Evolutionary conservation across 2,329 filamentous ascomycete genomes (phyloP), one percentile per base, ranked within the genome.

Genomic region (Blumeria graminis): DNA sequence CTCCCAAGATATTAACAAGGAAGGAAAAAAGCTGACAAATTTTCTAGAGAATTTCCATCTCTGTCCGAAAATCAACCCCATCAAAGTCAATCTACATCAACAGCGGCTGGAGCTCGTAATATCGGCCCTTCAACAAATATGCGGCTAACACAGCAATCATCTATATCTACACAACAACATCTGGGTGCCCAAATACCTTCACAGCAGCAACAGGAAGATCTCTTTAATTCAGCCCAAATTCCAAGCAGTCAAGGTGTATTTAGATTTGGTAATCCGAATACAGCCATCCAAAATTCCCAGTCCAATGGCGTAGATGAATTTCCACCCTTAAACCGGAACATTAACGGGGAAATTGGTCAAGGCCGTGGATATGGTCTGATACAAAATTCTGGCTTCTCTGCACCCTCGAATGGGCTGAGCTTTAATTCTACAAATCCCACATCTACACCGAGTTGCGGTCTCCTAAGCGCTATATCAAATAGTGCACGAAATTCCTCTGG

Each of bases 401-500:
- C 71, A 22, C 75, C 74, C 60, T 68, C 67, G 28, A 68, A 69
- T 54, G 65, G 69, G 4, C 60, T 70, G n/a, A 63, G 63, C n/a
- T 67, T 67, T 60, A 63, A 63, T 13, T 62, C 65, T 16, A 57
- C 57, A 43, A 58, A 65, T 68, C 45, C 63, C 65, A 43, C 70
- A 55, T 67, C 68, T 43, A 72, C 69, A 57, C 70, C 76, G 56
- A 77, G 74, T 11, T 82, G 82, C 63, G 78, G 78, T 8, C 69
- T 82, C 41, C 67, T 82, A 50, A 82, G 79, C 63, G 79, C 78
- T 3, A 67, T 82, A n/a, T 79, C 78, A 46, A 77, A 76, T 5
- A 81, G 75, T 59, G 74, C 69, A 57, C 71, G 77, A 56, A 66
- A 72, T 38, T 68, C 69, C 48, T 74, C 80, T 18, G 60, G 56